Evolutionary conservation across 2,329 filamentous ascomycete genomes (phyloP), one percentile per base, ranked within the genome.

Genomic region (Xylariaceae sp.): DNA sequence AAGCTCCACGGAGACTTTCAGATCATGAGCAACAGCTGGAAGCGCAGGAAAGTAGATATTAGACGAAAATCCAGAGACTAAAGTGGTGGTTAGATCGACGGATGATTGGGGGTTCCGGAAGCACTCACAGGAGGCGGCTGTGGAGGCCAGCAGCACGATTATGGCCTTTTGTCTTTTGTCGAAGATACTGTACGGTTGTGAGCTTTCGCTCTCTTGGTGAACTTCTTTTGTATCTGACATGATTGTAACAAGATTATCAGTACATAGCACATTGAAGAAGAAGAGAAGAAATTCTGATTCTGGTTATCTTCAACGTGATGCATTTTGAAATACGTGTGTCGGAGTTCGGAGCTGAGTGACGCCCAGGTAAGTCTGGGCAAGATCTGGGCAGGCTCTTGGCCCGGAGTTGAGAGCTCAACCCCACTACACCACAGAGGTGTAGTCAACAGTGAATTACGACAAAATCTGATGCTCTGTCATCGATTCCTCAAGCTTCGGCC

Each of bases 11-110:
- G 64, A 65, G n/a, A 75, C 66, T 23, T 64, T 35, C 1, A 76
- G 56, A 27, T 74, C 70, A 2, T 58, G 50, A 5, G 73, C 68
- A 7, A 77, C 65, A 4, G 66, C 64, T 8, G 67, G 65, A 6
- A 76, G 63, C 0, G 73, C 72, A 1, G 73, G 74, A 41, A 74
- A 75, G 58, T 76, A 78, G 4, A 76, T 76, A 41, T 72, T 66
- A 6, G 65, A 68, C 0, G 66, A 62, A 35, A 69, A 67, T 4
- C 66, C 66, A 0, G 68, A 71, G 47, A 71, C 67, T 70, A 16
- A 17, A 21, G 12, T n/a, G 19, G 16, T 3, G 35, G 3, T 23
- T 40, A 29, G n/a, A 22, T 43, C 37, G 40, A 42, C 32, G 17
- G 14, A 12, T n/a, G 33, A 10, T 17, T 14, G 5, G 19, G 7